Percentiles rank a stretch among this genome's conserved stretches.
Conservation (phyloP, 2,329 filamentous ascomycete species). For the Xylariales sp. region DNA sequence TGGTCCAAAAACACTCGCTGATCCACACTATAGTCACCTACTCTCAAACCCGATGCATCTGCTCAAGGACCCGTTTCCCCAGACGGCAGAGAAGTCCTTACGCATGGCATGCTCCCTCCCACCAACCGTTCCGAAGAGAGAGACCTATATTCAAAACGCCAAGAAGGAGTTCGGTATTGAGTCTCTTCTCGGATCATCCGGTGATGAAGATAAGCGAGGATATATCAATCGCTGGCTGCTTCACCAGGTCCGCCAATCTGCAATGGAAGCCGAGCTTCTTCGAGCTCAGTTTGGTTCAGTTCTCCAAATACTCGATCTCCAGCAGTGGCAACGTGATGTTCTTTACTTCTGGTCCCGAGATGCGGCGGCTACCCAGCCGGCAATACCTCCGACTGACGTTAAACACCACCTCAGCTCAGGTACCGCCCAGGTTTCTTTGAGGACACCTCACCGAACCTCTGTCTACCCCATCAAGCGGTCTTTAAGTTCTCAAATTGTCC, state of each 20-base stretch:
- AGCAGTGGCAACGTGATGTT: constrained; percentile 39
- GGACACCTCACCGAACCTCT: too few relatives aligned
- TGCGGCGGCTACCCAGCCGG: constrained; percentile 16
- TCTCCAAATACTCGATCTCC: constrained; percentile 28
- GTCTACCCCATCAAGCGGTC: too few relatives aligned
- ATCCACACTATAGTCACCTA: constrained; percentile 39
- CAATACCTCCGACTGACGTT: neutral
- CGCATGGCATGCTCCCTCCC: constrained; percentile 33
- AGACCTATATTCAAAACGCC: constrained; percentile 32
- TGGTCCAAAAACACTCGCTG: constrained; percentile 27
- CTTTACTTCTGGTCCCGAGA: constrained; percentile 36
- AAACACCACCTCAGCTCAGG: too few relatives aligned
- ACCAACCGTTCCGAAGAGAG: constrained; percentile 28
- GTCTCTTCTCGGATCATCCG: constrained; percentile 32
- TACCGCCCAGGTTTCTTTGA: too few relatives aligned
- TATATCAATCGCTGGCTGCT: constrained; percentile 50
- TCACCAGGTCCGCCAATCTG: constrained; percentile 42
- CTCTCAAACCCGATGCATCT: constrained; percentile 46
- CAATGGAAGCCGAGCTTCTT: constrained; percentile 40
- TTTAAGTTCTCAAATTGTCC: too few relatives aligned
- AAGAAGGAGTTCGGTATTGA: constrained; percentile 46
- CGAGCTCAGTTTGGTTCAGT: constrained; percentile 29
- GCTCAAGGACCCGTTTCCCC: constrained; percentile 29
- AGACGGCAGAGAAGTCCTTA: constrained; percentile 38
- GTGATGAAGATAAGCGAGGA: constrained; percentile 34